Base-by-base conservation (phyloP, 2,329 filamentous ascomycete species). In the Fusarium annulatum region DNA sequence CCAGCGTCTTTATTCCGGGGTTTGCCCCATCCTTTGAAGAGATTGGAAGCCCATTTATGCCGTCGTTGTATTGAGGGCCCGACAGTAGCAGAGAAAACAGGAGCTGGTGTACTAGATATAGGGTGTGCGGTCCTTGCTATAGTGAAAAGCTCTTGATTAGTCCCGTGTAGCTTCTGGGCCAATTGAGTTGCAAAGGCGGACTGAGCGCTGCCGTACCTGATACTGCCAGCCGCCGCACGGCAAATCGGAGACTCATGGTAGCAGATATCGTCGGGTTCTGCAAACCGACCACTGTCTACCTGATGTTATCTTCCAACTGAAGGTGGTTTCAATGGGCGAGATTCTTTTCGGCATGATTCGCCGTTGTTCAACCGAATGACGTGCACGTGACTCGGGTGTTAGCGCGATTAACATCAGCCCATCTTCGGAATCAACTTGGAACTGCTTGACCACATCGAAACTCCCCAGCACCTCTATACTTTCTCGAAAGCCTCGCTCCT, bases 191-290 rank as follows among this genome's bases (percentile, higher is more conserved):
- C 57, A 42, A 45, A 39, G 51, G 41, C 46, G n/a, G 39, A 30
- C 30, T 38, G 49, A 52, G 53, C 45, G 57, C 62, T 21, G 11
- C 26, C 86, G 64, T 86, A 94, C 92, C 89, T 80, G 87, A 85
- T 79, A 86, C 85, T 63, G 88, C 85, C 76, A 92, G 84, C 84
- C 88, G 88, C 85, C 89, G 85, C 77, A 90, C 86, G 76, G 91
- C 90, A 79, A 90, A 84, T 81, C 88, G 88, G 77, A 92, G 82
- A 83, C 86, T 93, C 92, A 94, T 94, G 79, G 74, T 79, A 53
- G 72, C 71, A 73, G 67, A 67, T 72, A 46, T 64, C 62, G 53
- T 74, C 55, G 58, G 57, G 58, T 41, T 70, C 66, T 71, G 69
- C 67, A 73, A 72, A 71, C 65, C 71, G 72, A 72, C 68, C 72